Evolutionary conservation across 495 filamentous ascomycete genomes (phyloP), one percentile per base, ranked within the genome.

Genomic region (Baudoinia panamericana): DNA sequence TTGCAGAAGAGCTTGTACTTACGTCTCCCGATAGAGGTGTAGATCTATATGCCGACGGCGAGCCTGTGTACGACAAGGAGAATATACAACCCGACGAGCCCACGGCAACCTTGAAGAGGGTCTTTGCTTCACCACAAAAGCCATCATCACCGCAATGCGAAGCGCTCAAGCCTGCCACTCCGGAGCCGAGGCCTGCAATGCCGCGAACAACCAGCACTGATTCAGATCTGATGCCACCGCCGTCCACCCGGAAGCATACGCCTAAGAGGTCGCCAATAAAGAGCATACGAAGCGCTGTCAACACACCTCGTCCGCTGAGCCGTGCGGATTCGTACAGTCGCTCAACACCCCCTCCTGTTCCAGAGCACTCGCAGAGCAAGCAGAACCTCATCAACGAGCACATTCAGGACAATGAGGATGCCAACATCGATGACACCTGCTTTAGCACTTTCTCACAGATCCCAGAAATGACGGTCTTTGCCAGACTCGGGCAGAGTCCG

Each of bases 401-500:
- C 18, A 13, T 38, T 12, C 30, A 38, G 23, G 4, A 31, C 7
- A 18, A 33, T 32, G 42, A 50, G 19, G 12, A n/a, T n/a, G 17
- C 30, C 15, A 37, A 30, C 15, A 67, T 76, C 43, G 83, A 93
- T 51, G 85, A 92, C 49, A 88, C 82, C 15, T 80, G 78, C 28
- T 80, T 90, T 52, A 92, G 82, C 60, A 72, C 69, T 11, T 94
- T 93, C 60, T 93, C 86, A 3, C 81, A 82, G 0, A 72, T 93
- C 29, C 83, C 84, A 19, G 84, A 90, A 43, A 76, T 90, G 74
- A 90, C 84, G n/a, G 71, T 76, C 48, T 84, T 93, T 52, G 79
- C 83, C 7, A 72, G 75, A 25, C 59, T 85, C 45, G 71, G 72
- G 40, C 74, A 75, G 17, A 69, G 66, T 10, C 71, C 74, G 6